Evolutionary conservation across 1,284 basidiomycete species (phyloP).

Genomic region (Apiotrichum brassicae): DNA sequence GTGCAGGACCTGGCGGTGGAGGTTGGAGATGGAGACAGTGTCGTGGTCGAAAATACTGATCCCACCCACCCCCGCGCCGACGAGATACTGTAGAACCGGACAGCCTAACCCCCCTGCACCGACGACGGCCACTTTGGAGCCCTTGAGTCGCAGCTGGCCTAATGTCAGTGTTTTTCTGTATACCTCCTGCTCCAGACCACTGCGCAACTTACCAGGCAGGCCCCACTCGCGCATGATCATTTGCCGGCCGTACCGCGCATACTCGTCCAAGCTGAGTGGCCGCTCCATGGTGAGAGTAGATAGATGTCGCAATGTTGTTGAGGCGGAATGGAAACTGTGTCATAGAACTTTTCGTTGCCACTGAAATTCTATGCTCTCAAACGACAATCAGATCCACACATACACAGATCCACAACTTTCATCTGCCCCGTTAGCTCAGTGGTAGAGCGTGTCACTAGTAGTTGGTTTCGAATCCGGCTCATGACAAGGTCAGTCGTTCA

Average conservation of each 20-base stretch:
- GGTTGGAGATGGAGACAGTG: slow-evolving; percentile 80
- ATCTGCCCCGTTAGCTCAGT: too few species aligned
- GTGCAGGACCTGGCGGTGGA: slow-evolving; percentile 90
- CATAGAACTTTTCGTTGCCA: too few species aligned
- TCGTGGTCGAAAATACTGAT: slow-evolving; percentile 91
- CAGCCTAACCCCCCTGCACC: slow-evolving; percentile 96
- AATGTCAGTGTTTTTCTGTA: background rate
- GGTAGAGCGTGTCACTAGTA: too few species aligned
- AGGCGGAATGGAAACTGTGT: too few species aligned
- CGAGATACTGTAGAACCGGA: slow-evolving; percentile 89
- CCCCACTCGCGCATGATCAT: slow-evolving; percentile 93
- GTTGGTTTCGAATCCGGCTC: too few species aligned
- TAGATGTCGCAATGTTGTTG: too few species aligned
- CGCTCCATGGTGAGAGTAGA: too few species aligned
- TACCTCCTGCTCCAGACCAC: too few species aligned
- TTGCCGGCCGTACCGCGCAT: slow-evolving; percentile 87
- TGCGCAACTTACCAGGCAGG: slow-evolving; percentile 58
- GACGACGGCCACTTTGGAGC: slow-evolving; percentile 73
- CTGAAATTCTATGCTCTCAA: too few species aligned
- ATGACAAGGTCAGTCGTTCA: too few species aligned
- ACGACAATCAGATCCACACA: too few species aligned
- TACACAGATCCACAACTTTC: too few species aligned
- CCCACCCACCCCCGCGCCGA: slow-evolving; percentile 71
- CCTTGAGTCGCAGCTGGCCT: slow-evolving; percentile 78
- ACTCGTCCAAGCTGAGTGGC: slow-evolving; percentile 54